Evolutionary conservation across 2,329 filamentous ascomycete species (phyloP), one percentile per base, ranked within the genome.

Genomic region (Alternaria sp.): DNA sequence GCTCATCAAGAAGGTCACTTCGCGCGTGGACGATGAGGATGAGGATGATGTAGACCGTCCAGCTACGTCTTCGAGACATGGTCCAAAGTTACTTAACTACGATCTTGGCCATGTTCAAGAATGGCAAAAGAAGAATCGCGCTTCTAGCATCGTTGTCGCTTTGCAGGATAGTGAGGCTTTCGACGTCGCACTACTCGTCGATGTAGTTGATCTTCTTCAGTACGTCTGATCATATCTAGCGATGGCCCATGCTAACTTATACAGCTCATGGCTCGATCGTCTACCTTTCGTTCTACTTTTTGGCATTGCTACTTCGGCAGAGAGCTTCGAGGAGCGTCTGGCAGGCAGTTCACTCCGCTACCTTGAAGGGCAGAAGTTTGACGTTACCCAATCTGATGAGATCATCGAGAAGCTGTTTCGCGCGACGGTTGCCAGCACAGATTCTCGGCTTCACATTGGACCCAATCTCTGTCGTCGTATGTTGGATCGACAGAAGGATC

Each of bases 131-230:
- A 81, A 83, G 9, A 85, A 86, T 40, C 77, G 80, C 23, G 85
- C 85, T 28, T 80, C 86, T 44, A 88, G 88, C 69, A 86, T 95
- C 10, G 86, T 93, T 55, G 83, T 96, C 52, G 88, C 90, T 0
- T 89, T 96, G 62, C 90, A 93, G 76, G 92, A 96, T 73, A 93
- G 91, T 66, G 93, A 96, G 79, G 92, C 90, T 0, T 94, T 96
- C 74, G 92, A 94, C 70, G 88, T 88, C 50, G 82, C 82, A 28
- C 79, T 96, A n/a, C 81, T 96, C 12, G 89, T 89, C 1, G 91
- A 95, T 61, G 75, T 93, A 36, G 86, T 95, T 49, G 83, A 85
- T 40, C 84, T 94, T 6, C 85, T 95, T 63, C 86, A 87, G 90
- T 91, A 83, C 52, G 85, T 80, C 21, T 19, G 6, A 13, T 13